Evolutionary conservation across 2,329 filamentous ascomycete genomes (phyloP).

Genomic region (Alternaria metachromatica): DNA sequence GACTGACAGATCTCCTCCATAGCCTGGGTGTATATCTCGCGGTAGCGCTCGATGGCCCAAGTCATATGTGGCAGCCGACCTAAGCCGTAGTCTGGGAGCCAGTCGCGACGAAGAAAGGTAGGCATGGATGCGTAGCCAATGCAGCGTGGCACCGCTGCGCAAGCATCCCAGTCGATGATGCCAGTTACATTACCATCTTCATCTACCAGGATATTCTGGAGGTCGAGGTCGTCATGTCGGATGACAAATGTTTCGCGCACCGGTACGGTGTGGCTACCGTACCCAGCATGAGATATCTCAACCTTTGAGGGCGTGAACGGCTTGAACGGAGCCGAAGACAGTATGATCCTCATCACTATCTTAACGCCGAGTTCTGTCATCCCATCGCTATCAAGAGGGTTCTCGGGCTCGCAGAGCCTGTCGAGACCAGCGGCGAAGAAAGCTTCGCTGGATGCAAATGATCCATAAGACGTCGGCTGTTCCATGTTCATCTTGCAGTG

Average conservation of each 20-base stretch:
- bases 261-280: background rate
- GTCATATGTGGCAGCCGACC: background rate
- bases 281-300: background rate
- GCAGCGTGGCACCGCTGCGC: constrained; percentile 17
- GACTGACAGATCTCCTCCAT: constrained; percentile 8
- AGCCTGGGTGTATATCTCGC: constrained; percentile 18
- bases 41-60: constrained; percentile 15
- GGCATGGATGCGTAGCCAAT: constrained; percentile 19
- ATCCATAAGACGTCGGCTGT: background rate
- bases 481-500: background rate
- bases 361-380: background rate
- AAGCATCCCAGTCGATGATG: constrained; percentile 32
- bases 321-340: background rate
- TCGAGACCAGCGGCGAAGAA: constrained; percentile 4
- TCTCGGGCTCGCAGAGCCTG: background rate
- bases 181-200: constrained; percentile 24
- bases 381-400: background rate
- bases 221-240: constrained; percentile 29
- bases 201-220: constrained; percentile 34
- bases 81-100: background rate
- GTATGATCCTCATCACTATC: background rate
- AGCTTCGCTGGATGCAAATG: constrained; percentile 5
- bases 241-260: constrained; percentile 25
- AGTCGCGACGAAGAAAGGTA: constrained; percentile 18
- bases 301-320: background rate